phyloP scores from a whole-genome alignment of 768 basidiomycete genomes.

The Leccinellum rugosiceps region DNA sequence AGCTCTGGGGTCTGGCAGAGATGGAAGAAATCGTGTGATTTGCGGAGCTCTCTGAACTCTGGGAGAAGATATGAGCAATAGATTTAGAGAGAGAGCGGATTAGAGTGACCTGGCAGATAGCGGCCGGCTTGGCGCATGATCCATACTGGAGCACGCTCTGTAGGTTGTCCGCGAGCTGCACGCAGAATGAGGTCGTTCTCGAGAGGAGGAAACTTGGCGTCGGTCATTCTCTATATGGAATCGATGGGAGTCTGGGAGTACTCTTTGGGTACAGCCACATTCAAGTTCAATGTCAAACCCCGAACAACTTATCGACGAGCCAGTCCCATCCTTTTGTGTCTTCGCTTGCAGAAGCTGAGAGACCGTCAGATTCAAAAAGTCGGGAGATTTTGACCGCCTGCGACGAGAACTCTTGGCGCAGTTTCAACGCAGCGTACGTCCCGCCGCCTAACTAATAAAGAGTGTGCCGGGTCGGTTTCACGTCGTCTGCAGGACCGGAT shows the following conservation, averaged over 20 bases:
- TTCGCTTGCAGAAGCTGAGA: neutral
- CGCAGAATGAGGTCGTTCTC: slow-evolving; percentile 87
- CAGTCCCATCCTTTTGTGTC: slow-evolving; percentile 14
- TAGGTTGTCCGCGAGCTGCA: slow-evolving; percentile 86
- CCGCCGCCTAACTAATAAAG: neutral
- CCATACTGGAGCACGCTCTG: slow-evolving; percentile 95
- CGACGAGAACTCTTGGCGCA: slow-evolving; percentile 60
- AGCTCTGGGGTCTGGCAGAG: slow-evolving; percentile 90
- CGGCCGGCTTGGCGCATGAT: slow-evolving; percentile 97
- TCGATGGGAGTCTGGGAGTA: neutral
- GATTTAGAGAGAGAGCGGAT: neutral
- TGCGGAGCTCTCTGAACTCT: slow-evolving; percentile 90
- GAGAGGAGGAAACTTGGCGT: slow-evolving; percentile 58
- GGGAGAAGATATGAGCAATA: slow-evolving; percentile 1
- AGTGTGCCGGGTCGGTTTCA: neutral
- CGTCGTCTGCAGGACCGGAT: slow-evolving; percentile 42
- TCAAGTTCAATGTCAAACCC: slow-evolving; percentile 47
- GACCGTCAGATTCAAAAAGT: slow-evolving; percentile 64
- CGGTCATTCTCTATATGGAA: slow-evolving; percentile 29
- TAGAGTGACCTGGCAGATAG: slow-evolving; percentile 78
- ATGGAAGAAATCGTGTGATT: slow-evolving; percentile 90
- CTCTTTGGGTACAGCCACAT: slow-evolving; percentile 14
- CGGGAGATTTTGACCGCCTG: slow-evolving; percentile 73
- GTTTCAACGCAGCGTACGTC: slow-evolving; percentile 59
- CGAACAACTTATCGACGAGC: slow-evolving; percentile 64